phyloP scores from a whole-genome alignment of 2,329 filamentous ascomycete species.

The Paraphaeosphaeria sporulosa region DNA sequence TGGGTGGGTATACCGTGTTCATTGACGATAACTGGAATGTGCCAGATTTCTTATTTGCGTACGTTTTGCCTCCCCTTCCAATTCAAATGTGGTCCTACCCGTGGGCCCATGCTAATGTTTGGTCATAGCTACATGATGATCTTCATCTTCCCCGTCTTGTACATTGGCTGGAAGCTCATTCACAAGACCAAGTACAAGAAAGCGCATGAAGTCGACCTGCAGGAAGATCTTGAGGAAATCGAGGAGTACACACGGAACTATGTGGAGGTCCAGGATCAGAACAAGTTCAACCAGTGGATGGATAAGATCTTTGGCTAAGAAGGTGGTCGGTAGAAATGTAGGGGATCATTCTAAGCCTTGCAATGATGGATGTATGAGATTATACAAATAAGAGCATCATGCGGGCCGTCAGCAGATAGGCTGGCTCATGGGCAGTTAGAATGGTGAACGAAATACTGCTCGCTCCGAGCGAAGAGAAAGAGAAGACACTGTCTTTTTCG shows the following conservation, averaged over 20 bases:
- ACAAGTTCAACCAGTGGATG: slow-evolving; percentile 50
- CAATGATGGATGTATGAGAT: too few species aligned
- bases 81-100: not conserved
- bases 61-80: slow-evolving; percentile 34
- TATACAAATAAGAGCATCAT: too few species aligned
- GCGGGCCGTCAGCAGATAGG: not conserved
- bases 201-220: slow-evolving; percentile 68
- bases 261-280: slow-evolving; percentile 60
- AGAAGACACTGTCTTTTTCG: too few species aligned
- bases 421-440: too few species aligned
- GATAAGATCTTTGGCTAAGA: slow-evolving; percentile 54
- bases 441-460: too few species aligned
- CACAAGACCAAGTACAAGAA: slow-evolving; percentile 67
- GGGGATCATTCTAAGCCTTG: too few species aligned
- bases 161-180: slow-evolving; percentile 73
- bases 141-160: slow-evolving; percentile 73
- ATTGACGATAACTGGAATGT: slow-evolving; percentile 72
- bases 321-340: not conserved
- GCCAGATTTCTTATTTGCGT: slow-evolving; percentile 76
- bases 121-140: slow-evolving; percentile 71
- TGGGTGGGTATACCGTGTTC: slow-evolving; percentile 80
- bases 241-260: slow-evolving; percentile 72
- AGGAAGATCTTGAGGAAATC: slow-evolving; percentile 69
- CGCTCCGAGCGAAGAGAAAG: too few species aligned
- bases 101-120: too few species aligned